Base-by-base conservation (phyloP, 768 basidiomycete genomes). In the Agaricus blazei region DNA sequence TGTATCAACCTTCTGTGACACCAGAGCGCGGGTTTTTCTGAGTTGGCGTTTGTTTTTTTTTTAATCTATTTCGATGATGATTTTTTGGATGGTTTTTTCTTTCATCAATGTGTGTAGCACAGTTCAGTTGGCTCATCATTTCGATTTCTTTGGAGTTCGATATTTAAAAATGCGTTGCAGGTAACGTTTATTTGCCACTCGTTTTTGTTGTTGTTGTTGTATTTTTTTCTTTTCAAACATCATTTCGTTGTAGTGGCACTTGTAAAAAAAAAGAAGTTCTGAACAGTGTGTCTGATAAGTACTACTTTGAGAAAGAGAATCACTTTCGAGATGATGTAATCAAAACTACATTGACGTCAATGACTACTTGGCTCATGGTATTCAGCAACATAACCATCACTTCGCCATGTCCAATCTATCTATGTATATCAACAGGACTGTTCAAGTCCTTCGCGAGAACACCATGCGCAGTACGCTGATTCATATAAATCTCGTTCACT, bases 381-480 rank as follows among this genome's bases (percentile, higher is more conserved):
- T 19, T 19, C 19, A 19, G 19, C 19, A 19, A 14, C 48, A 43
- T 34, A 12, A 36, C 66, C 54, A 59, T 36, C n/a, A 1, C 42
- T 65, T n/a, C 40, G 64, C 59, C 68, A 71, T 71, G 68, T 71
- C 73, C 15, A 64, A 67, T 51, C 62, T 67, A 62, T 71, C 71
- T 19, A 63, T 67, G 49, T 77, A 74, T 59, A 54, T 76, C 49
- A 68, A 64, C 47, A 67, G 77, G 61, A 69, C 75, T 29, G 65
- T 60, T n/a, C 71, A 74, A 58, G 53, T 73, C 5, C 38, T 76
- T 36, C 62, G 68, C 28, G 68, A 74, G 48, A 64, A 61, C 37
- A 57, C 72, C 27, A 63, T 67, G 29, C 70, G 70, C 65, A 66
- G 77, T 76, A 62, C 48, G 64, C 56, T 19, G 19, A 19, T 19